Evolutionary conservation across 75 land plant genomes (phyloP).

Genomic region (Cupressus sempervirens): DNA sequence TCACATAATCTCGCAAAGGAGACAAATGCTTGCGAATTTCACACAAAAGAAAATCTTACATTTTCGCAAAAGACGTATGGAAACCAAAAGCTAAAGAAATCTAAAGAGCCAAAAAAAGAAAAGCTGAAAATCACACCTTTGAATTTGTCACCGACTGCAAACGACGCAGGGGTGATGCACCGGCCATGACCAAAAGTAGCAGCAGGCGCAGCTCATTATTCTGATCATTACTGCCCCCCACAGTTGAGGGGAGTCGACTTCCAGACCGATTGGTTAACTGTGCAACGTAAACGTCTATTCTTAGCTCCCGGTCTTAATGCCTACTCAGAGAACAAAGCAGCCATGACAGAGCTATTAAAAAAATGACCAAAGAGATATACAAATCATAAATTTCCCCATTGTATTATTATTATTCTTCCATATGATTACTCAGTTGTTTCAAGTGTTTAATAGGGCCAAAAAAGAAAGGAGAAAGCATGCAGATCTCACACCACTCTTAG

Average conservation of each 20-base stretch:
- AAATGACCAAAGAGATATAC: background rate
- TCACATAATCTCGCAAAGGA: background rate
- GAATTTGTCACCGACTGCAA: background rate
- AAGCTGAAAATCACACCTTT: background rate
- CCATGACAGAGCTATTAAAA: background rate
- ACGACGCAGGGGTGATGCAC: background rate
- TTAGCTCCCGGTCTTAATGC: background rate
- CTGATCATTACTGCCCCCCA: background rate
- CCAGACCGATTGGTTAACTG: background rate
- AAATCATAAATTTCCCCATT: background rate
- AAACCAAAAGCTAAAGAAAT: background rate
- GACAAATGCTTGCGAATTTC: background rate
- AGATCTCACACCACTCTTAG: no score
- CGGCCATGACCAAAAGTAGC: background rate
- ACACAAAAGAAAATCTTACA: background rate
- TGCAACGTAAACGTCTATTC: background rate
- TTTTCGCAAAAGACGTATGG: background rate
- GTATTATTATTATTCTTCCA: background rate
- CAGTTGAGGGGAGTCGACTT: background rate
- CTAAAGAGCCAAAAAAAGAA: background rate
- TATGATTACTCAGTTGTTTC: background rate
- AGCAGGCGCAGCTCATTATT: background rate
- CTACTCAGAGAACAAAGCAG: background rate
- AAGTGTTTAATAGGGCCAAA: no score
- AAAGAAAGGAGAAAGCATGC: no score